Base-by-base conservation (phyloP, 2,329 filamentous ascomycete genomes). In the Blastomyces silverae region DNA sequence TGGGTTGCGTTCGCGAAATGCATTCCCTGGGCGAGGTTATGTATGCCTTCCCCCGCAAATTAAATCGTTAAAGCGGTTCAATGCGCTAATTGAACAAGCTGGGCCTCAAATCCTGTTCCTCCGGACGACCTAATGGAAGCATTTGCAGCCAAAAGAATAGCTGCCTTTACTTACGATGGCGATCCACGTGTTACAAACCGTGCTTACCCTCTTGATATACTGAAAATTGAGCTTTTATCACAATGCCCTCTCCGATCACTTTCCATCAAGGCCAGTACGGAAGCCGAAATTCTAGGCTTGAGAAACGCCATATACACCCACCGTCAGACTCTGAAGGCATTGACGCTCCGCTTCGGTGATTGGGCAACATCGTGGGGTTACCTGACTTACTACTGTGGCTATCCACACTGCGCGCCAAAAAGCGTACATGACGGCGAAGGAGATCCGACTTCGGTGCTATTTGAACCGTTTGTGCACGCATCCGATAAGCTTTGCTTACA, bases 1-100 rank as follows among this genome's bases (percentile, higher is more conserved):
- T 52, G 50, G 50, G 22, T 52, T 52, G 50, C 50, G 50, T 52
- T 52, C 50, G 50, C 11, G 50, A 52, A 52, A 52, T 52, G 50
- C 50, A 52, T 52, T 52, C 50, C 11, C 25, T 52, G 22, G 50
- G 28, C 22, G 50, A 52, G 22, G 50, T 52, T 28, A 52, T 52
- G 50, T 52, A 52, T 28, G 50, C 22, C 22, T 11, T 28, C 50
- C 50, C 4, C 13, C 11, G 22, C 22, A 39, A 13, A 52, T 52
- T 10, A 28, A 52, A 25, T 28, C 22, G 3, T 52, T 13, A 52
- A 17, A 22, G 22, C 1, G 11, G 22, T 52, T 52, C 50, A 28
- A 28, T 52, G 46, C 50, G 50, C 50, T 52, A 22, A 52, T 28
- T 46, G 5, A 13, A 52, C 11, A 25, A 52, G 50, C 22, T 52